These are phyloP conservation scores for Musa schizocarpa DNA, from an alignment of 176 grass and related monocot genomes.

Conservation along the genomic window DNA sequence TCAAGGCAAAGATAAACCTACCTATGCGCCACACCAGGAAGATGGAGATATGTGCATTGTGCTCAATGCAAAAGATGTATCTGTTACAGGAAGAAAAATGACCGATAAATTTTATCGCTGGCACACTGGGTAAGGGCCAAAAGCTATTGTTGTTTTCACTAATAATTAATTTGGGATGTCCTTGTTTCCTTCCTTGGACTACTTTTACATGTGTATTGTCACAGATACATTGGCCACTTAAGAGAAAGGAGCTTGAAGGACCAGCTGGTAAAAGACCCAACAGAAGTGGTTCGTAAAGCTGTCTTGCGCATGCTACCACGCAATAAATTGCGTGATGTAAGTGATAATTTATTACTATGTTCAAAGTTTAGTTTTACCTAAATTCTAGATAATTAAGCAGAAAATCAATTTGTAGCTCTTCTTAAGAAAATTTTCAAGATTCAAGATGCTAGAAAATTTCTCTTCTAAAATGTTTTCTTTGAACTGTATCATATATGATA, in stretches of 20 bases:
- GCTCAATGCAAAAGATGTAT: slow-evolving; percentile 86
- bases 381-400: neutral
- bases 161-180: neutral
- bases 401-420: neutral
- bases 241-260: slow-evolving; percentile 93
- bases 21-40: slow-evolving; percentile 73
- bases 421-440: neutral
- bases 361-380: neutral
- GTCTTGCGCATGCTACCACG: slow-evolving; percentile 93
- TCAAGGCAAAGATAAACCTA: slow-evolving; percentile 97
- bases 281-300: slow-evolving; percentile 94
- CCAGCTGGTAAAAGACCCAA: slow-evolving; percentile 87
- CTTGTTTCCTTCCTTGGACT: neutral
- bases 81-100: slow-evolving; percentile 87
- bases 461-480: too few relatives aligned
- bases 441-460: too few relatives aligned
- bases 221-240: slow-evolving; percentile 77
- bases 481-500: too few relatives aligned
- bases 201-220: neutral
- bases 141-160: neutral
- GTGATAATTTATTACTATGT: slow-evolving; percentile 24
- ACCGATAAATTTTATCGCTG: slow-evolving; percentile 87
- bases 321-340: slow-evolving; percentile 92
- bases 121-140: slow-evolving; percentile 76
- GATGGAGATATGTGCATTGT: slow-evolving; percentile 93